Conservation (phyloP, 768 basidiomycete species). For the Hemileccinum impolitum region DNA sequence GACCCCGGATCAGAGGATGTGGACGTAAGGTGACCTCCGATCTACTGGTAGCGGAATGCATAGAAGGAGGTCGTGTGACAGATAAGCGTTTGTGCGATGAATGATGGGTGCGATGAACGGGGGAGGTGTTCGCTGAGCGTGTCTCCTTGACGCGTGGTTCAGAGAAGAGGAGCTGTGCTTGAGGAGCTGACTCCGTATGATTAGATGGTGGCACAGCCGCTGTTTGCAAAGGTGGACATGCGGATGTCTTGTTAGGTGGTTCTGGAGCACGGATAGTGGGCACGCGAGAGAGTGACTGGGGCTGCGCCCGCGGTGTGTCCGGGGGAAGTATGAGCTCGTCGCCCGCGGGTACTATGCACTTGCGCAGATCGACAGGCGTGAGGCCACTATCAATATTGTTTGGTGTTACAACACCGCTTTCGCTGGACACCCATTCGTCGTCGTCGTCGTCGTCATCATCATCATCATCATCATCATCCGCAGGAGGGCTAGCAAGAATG, state of each 20-base stretch:
- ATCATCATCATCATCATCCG: constrained; percentile 14
- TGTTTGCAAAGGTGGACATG: constrained; percentile 18
- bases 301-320: constrained; percentile 32
- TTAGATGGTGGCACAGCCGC: constrained; percentile 12
- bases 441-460: constrained; percentile 57
- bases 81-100: constrained; percentile 38
- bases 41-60: constrained; percentile 48
- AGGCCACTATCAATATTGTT: constrained; percentile 41
- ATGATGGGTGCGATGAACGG: constrained; percentile 35
- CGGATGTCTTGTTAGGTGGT: constrained; percentile 12
- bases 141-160: constrained; percentile 26
- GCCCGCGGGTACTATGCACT: constrained; percentile 6
- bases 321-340: constrained; percentile 22
- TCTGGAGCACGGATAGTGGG: constrained; percentile 32
- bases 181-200: constrained; percentile 10
- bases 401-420: constrained; percentile 72
- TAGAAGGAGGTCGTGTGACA: constrained; percentile 59
- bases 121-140: constrained; percentile 40
- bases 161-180: constrained; percentile 15
- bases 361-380: constrained; percentile 31
- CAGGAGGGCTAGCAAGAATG: constrained; percentile 50
- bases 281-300: constrained; percentile 32
- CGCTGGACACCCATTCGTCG: constrained; percentile 77
- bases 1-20: constrained; percentile 75
- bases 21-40: constrained; percentile 49